Evolutionary conservation across 2,329 filamentous ascomycete species (phyloP), one percentile per base, ranked within the genome.

Genomic region (Didymellaceae sp.): DNA sequence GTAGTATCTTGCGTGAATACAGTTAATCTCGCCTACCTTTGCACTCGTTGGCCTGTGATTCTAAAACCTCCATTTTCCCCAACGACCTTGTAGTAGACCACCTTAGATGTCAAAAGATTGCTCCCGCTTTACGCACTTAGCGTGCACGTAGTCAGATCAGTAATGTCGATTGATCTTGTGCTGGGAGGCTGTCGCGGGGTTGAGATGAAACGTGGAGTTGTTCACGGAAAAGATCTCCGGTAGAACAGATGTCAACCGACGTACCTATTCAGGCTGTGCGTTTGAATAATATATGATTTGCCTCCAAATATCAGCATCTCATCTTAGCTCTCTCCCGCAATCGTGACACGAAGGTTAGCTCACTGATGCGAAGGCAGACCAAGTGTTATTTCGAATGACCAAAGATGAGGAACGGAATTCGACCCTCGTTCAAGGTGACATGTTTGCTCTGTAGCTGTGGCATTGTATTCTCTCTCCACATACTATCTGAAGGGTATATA

Each of bases 201-300:
- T 11, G 16, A 11, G 9, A 30, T 7, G 8, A 28, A 11, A 31
- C 31, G n/a, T n/a, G n/a, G n/a, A n/a, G n/a, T n/a, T n/a, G n/a
- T n/a, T n/a, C 45, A 37, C 48, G 48, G 48, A 45, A 25, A 45
- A 51, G 24, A 45, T 45, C 25, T 51, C 48, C 48, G 48, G 24
- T 21, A 30, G 26, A 26, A 16, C 37, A 41, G 17, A 28, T 26
- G 8, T 26, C 17, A 16, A 38, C 35, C 47, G 41, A 18, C 10
- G 18, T 31, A 35, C n/a, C n/a, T n/a, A n/a, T n/a, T n/a, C n/a
- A n/a, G n/a, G n/a, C n/a, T n/a, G n/a, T n/a, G n/a, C n/a, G n/a
- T n/a, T n/a, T n/a, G n/a, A n/a, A n/a, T n/a, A n/a, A n/a, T n/a
- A n/a, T n/a, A n/a, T n/a, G n/a, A n/a, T n/a, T n/a, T n/a, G n/a